Evolutionary conservation across 108 stramenopile species (phyloP), one percentile per base, ranked within the genome.

Genomic region (Pseudonitzschia pungens): DNA sequence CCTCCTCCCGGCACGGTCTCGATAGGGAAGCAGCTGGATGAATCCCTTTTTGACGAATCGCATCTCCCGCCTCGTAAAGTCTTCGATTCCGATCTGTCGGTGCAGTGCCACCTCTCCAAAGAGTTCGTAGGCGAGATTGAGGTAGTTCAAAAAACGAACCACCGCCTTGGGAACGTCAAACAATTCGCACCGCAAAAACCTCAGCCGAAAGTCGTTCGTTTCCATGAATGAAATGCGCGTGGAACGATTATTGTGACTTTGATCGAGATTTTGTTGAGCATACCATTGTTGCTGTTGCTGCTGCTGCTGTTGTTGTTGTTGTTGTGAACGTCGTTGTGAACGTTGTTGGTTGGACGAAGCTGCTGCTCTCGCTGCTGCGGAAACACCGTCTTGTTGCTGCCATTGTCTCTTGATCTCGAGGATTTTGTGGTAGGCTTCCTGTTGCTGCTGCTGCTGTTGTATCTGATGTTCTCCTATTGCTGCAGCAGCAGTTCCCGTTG

Each of bases 121-220:
- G 1, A 78, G 32, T 40, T 66, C 77, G 18, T 45, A 68, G 26
- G 78, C 77, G 18, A 59, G 31, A 22, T 70, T 73, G 42, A 78
- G 78, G 53, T 81, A 62, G 21, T 31, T 41, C 3, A 81, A 64
- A 22, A 84, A 53, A 0, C 74, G 73, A 7, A 53, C 8, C 1
- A 77, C 81, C 10, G 83, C 80, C 26, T 55, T 55, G 24, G 12
- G n/a, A 26, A 55, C 77, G 70, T 82, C 73, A 32, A 82, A 82
- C 24, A 51, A 45, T 66, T 84, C 83, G 41, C 67, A 63, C 14
- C 83, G 73, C 16, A 84, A 58, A 60, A 84, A 84, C 57, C 62
- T 55, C 14, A 84, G 54, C 6, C 74, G 80, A 51, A 84, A 84
- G 16, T 65, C 26, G 5, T 11, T 2, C 5, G 5, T 10, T 10